Base-by-base conservation (phyloP, 495 filamentous ascomycete genomes). In the Evernia prunastri region DNA sequence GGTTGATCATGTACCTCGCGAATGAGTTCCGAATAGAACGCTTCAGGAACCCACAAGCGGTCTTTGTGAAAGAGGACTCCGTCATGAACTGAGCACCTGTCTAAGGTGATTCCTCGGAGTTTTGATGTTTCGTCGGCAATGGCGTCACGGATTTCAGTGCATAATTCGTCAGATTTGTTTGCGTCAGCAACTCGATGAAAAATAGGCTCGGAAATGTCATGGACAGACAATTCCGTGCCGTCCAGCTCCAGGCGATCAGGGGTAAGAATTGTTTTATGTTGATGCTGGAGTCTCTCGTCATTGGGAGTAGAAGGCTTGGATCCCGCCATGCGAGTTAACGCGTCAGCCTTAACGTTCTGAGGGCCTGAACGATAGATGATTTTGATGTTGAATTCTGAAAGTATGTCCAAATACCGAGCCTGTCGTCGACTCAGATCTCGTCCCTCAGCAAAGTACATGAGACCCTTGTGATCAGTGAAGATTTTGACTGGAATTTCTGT, bases 371-470 rank as follows among this genome's bases (percentile, higher is more conserved):
- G 56, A 35, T 75, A 74, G 9, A 58, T 65, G 13, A 75, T 73
- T 23, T 67, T 61, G 36, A 75, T 74, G 37, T 73, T 59, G 37
- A 67, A 73, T 23, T 63, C n/a, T 4, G 61, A n/a, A n/a, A n/a
- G n/a, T n/a, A n/a, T n/a, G n/a, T n/a, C n/a, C n/a, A n/a, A n/a
- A n/a, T n/a, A n/a, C n/a, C n/a, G n/a, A n/a, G n/a, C n/a, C n/a
- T n/a, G n/a, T n/a, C n/a, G n/a, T n/a, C n/a, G n/a, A n/a, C n/a
- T n/a, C n/a, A 72, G 63, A 9, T 57, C 47, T 62, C 73, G 72
- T 1, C 51, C 71, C 5, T 59, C 65, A 43, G 71, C 72, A 40
- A 73, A 71, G 31, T 74, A 71, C 39, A 71, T 60, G 4, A 75
- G 51, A 12, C 69, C 67, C 13, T 67, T 56, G 49, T 74, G 68